These are phyloP conservation scores for Penicillium sp. DNA, from an alignment of 2,329 filamentous ascomycete genomes.

Conservation along the genomic window DNA sequence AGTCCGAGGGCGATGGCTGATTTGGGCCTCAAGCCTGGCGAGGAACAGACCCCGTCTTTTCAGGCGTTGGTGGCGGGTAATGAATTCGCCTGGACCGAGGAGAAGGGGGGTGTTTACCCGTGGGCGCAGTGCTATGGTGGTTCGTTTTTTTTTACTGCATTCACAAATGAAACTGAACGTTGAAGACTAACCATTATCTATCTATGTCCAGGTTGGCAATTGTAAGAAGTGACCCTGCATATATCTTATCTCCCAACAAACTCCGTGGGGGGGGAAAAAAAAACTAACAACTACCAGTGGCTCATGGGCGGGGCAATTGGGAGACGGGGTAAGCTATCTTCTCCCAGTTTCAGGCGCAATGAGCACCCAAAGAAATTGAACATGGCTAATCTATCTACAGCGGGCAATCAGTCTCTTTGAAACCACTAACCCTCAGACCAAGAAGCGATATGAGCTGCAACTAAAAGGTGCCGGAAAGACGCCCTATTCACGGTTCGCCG, in stretches of 20 bases:
- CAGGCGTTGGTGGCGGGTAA: constrained; percentile 80
- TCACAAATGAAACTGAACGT: not conserved
- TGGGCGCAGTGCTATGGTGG: constrained; percentile 99
- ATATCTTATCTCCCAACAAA: not conserved
- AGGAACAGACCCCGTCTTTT: constrained; percentile 76
- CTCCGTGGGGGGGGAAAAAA: not conserved
- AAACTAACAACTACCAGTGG: constrained; percentile 61
- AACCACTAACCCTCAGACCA: constrained; percentile 73
- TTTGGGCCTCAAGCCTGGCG: constrained; percentile 73
- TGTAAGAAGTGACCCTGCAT: constrained; percentile 42
- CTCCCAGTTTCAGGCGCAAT: not conserved
- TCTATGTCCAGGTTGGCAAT: constrained; percentile 54
- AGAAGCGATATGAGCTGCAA: constrained; percentile 84
- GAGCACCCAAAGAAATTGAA: not conserved
- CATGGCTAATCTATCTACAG: constrained; percentile 29
- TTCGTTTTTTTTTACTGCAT: constrained; percentile 21
- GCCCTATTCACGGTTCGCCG: constrained; percentile 94
- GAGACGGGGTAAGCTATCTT: constrained; percentile 68
- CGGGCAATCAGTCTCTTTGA: constrained; percentile 95
- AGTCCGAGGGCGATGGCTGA: constrained; percentile 80
- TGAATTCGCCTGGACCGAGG: constrained; percentile 75
- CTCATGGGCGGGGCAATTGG: constrained; percentile 93
- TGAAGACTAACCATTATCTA: not conserved
- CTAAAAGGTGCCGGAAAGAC: constrained; percentile 93
- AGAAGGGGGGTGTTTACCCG: constrained; percentile 82